These are phyloP conservation scores for Paecilomyces variotii DNA, from an alignment of 2,329 filamentous ascomycete species.

Conservation along the genomic window DNA sequence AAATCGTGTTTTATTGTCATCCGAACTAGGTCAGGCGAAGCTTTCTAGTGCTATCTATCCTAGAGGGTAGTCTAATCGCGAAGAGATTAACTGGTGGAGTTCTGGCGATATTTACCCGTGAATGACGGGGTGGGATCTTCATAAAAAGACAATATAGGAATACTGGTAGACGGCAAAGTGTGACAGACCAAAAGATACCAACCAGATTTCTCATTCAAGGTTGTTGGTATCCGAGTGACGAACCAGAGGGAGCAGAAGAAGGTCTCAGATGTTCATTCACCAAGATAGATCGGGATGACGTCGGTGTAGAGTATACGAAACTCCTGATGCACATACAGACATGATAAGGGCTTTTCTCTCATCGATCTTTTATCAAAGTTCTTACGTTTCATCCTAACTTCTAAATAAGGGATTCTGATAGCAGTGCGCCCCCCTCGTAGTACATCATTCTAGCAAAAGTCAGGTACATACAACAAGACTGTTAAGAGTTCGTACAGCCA, in stretches of 20 bases:
- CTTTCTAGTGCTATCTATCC: background rate
- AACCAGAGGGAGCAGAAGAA: background rate
- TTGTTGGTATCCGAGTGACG: background rate
- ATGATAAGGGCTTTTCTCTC: background rate
- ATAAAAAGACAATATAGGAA: background rate
- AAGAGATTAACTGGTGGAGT: background rate
- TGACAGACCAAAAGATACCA: background rate
- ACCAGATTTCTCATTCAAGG: background rate
- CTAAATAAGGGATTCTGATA: background rate
- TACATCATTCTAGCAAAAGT: background rate
- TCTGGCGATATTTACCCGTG: background rate
- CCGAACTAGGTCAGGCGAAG: background rate
- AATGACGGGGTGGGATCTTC: background rate
- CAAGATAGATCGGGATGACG: background rate
- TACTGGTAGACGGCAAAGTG: background rate
- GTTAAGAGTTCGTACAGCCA: background rate
- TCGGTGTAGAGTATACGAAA: background rate
- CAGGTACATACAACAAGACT: background rate
- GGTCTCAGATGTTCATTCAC: background rate
- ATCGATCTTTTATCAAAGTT: too few species aligned
- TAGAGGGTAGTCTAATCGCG: background rate
- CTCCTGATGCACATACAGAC: background rate
- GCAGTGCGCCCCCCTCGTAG: too few species aligned
- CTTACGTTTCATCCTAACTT: too few species aligned
- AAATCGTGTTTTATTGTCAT: too few species aligned